Base-by-base conservation (phyloP, 208 protist genomes). In the Wallacemonas rigidus region DNA sequence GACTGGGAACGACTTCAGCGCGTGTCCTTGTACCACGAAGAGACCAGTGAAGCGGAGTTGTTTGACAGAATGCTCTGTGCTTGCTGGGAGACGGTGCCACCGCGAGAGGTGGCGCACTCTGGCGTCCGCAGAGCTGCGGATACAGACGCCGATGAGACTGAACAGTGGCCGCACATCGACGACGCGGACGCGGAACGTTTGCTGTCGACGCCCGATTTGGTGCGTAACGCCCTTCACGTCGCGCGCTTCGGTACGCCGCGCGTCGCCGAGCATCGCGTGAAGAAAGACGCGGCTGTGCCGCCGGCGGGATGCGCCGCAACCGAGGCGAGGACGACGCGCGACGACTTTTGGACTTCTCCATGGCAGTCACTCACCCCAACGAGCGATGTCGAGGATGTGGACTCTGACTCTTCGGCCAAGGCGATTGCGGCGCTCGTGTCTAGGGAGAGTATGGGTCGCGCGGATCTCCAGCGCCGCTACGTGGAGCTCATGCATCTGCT, bases 1-100 rank as follows among this genome's bases (percentile, higher is more conserved):
- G 56, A 38, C 26, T 62, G 56, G 56, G 56, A 62, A 38, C 56
- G 26, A 26, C 56, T 62, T 3, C 56, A 62, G 56, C 56, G 56
- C 36, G 36, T 62, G 56, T 4, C 36, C 7, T 7, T 41, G 14
- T 62, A 38, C 56, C 14, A 0, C 6, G 51, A 56, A 5, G 51
- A 56, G 51, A n/a, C 51, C 14, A n/a, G 9, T 5, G 14, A 26
- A 5, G 51, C 51, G 15, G 51, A 12, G 14, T 1, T n/a, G 45
- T 50, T 50, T 12, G 12, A 12, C 45, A 6, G 45, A 6, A 12
- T 12, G 45, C 12, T 6, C 45, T 6, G 6, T 12, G 45, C 45
- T 12, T 14, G 6, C 12, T 50, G 45, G 45, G 8, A 1, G 45
- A 12, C 45, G 8, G 45, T 12, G 45, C 45, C 26, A 26, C 26